Percentiles rank a stretch among this genome's conserved stretches.
Conservation (phyloP, 208 protist species). For the Acanthamoeba sp. region DNA sequence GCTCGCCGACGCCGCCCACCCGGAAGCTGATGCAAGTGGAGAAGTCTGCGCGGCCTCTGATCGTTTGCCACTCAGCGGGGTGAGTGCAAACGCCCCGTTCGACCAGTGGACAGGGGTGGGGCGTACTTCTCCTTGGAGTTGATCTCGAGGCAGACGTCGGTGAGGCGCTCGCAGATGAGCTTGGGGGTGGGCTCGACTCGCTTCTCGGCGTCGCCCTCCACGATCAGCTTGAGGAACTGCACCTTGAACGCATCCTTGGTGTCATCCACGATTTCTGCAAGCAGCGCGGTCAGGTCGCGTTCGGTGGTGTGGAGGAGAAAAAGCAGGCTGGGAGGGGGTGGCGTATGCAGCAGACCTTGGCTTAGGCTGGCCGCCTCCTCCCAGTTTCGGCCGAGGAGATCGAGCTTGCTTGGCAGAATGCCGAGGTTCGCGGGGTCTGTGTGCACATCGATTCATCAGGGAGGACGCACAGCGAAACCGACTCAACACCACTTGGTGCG, state of each 20-base stretch:
- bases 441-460: too few relatives aligned
- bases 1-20: slow-evolving; percentile 35
- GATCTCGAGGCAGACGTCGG: slow-evolving; percentile 45
- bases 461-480: too few relatives aligned
- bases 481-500: too few relatives aligned
- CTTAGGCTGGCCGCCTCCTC: background rate
- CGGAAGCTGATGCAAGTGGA: slow-evolving; percentile 60
- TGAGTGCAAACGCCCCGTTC: too few relatives aligned
- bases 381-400: slow-evolving; percentile 46
- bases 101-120: too few relatives aligned
- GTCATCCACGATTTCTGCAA: slow-evolving; percentile 48
- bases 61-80: too few relatives aligned
- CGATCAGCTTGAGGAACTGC: slow-evolving; percentile 51
- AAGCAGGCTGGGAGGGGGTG: background rate
- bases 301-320: background rate
- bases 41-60: slow-evolving; percentile 3
- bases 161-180: slow-evolving; percentile 58
- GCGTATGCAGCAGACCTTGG: background rate
- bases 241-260: slow-evolving; percentile 59
- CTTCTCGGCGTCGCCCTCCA: slow-evolving; percentile 47
- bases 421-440: slow-evolving; percentile 33
- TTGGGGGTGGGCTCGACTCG: slow-evolving; percentile 51
- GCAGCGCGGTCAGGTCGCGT: background rate
- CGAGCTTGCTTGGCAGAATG: slow-evolving; percentile 22
- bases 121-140: slow-evolving; percentile 26